Percentiles rank a stretch among this genome's conserved stretches.
Evolutionary conservation across 1,284 basidiomycete genomes (phyloP).

Genomic region (Mycosarcoma maydis): DNA sequence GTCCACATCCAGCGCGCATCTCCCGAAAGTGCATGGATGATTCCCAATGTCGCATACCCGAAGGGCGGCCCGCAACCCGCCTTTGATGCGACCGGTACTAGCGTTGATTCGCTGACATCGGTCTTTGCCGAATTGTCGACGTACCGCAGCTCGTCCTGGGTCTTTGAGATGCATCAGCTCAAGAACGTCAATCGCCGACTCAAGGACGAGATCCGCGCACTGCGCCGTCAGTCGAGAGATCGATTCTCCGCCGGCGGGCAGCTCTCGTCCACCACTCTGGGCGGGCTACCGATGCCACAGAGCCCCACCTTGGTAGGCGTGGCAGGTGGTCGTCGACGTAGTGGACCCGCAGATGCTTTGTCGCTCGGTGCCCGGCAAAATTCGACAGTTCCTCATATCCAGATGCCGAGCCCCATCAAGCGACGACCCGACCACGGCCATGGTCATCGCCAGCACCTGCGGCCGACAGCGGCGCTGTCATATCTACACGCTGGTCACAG

Average conservation of each 20-base stretch:
- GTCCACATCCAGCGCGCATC: constrained; percentile 48
- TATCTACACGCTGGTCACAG: constrained; percentile 38
- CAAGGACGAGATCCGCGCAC: constrained; percentile 55
- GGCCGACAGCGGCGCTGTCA: constrained; percentile 30
- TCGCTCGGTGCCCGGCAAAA: constrained; percentile 7
- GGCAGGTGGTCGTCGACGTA: constrained; percentile 16
- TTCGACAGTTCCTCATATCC: constrained; percentile 18
- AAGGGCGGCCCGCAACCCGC: constrained; percentile 45
- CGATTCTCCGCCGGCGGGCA: constrained; percentile 17
- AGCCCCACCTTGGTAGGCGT: constrained; percentile 16
- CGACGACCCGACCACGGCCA: constrained; percentile 48
- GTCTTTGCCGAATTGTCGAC: constrained; percentile 62
- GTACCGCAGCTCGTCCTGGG: constrained; percentile 53
- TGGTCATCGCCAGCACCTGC: constrained; percentile 49
- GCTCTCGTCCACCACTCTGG: constrained; percentile 6
- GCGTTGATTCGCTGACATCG: constrained; percentile 44
- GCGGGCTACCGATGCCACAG: constrained; percentile 24
- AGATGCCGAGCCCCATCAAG: constrained; percentile 40
- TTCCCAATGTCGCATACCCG: constrained; percentile 44
- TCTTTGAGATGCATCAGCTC: constrained; percentile 63
- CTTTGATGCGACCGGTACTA: constrained; percentile 39
- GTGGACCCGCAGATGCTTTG: constrained; percentile 12
- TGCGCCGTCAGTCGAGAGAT: constrained; percentile 45
- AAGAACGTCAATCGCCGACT: constrained; percentile 60
- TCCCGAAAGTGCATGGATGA: constrained; percentile 46